Evolutionary conservation across 208 protist genomes (phyloP).

Genomic region (Acanthamoeba sp.): DNA sequence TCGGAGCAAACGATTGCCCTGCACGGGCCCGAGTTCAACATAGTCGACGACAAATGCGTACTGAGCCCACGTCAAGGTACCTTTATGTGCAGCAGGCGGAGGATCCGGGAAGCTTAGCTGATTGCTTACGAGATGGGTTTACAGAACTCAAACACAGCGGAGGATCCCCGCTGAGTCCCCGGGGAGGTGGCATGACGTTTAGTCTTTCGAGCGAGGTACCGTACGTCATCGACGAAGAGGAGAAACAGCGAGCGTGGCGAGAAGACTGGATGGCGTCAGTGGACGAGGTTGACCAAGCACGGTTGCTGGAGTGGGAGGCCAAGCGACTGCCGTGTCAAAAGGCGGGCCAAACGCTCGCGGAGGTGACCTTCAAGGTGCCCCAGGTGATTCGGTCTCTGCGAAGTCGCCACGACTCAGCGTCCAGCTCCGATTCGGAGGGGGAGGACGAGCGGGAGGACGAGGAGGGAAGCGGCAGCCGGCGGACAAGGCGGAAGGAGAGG

Average conservation of each 20-base stretch:
- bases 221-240: neutral
- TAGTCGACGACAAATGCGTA: neutral
- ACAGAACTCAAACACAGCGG: constrained; percentile 5
- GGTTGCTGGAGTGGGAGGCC: constrained; percentile 28
- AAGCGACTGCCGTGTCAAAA: neutral
- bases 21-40: constrained; percentile 39
- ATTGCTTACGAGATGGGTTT: neutral
- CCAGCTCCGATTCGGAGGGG: neutral
- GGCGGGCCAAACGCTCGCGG: neutral
- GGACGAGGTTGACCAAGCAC: constrained; percentile 3
- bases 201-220: neutral
- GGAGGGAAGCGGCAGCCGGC: neutral
- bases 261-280: constrained; percentile 47
- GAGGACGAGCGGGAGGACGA: constrained; percentile 16
- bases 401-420: neutral
- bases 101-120: neutral
- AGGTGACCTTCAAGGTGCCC: constrained; percentile 33
- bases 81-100: neutral
- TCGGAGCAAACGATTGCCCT: constrained; percentile 46
- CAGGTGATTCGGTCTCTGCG: neutral
- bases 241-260: constrained; percentile 9
- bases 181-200: neutral
- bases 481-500: neutral
- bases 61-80: neutral
- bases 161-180: neutral